A percentile compares a stretch with the other conserved stretches of the same genome.
phyloP scores from a whole-genome alignment of 768 basidiomycete species.

The Boletus tylopilopsis region DNA sequence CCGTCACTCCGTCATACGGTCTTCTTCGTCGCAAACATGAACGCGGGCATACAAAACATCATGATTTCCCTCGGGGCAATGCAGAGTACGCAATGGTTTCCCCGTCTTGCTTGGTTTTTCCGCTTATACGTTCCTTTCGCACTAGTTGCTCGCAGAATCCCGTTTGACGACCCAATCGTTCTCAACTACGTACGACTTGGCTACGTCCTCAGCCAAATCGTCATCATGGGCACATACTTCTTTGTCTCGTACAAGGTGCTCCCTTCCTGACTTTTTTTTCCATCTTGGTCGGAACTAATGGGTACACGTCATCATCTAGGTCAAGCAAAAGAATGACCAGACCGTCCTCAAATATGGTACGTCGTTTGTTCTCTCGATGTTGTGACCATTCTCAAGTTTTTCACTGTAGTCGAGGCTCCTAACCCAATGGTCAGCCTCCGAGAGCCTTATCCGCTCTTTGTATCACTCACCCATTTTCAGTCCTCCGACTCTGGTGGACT shows the following conservation, averaged over 20 bases:
- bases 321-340: conserved; percentile 93
- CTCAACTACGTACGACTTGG: conserved; percentile 81
- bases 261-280: neutral
- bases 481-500: conserved; percentile 67
- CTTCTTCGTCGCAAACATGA: conserved; percentile 46
- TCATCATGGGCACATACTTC: conserved; percentile 76
- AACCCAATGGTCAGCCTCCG: conserved; percentile 62
- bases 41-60: conserved; percentile 74
- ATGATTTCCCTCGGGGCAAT: conserved; percentile 89
- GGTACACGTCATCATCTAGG: conserved; percentile 41
- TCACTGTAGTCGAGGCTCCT: conserved; percentile 61
- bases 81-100: conserved; percentile 55
- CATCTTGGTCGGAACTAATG: neutral
- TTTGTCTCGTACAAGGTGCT: conserved; percentile 67
- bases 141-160: conserved; percentile 84
- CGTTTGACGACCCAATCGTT: conserved; percentile 83
- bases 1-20: conserved; percentile 13
- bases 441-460: neutral
- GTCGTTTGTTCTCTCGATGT: conserved; percentile 23
- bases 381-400: conserved; percentile 1
- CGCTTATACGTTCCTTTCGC: conserved; percentile 1
- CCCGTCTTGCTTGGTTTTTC: neutral
- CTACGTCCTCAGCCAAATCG: conserved; percentile 71
- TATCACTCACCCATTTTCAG: conserved; percentile 29
- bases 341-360: conserved; percentile 93